Base-by-base conservation (phyloP, 116 monocot species). In the Phalaenopsis hybrid region DNA sequence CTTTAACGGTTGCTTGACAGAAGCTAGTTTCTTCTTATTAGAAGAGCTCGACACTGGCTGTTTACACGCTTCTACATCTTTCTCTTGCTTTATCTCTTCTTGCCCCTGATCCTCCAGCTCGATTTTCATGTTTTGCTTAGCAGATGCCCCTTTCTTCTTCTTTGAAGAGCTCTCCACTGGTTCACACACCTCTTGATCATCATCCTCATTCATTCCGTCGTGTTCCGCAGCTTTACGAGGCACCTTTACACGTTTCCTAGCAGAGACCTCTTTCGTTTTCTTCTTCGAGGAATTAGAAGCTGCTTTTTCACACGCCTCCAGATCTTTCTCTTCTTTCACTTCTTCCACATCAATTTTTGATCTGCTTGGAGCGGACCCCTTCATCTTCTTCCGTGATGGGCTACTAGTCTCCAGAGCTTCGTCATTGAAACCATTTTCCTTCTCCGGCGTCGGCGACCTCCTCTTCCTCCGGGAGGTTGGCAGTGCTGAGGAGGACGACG, bases 381-480 rank as follows among this genome's bases (percentile, higher is more conserved):
- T 75, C 8, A 11, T 75, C n/a, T 75, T 75, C 46, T 45, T 75
- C 75, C 75, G 46, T 5, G 75, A 44, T 18, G 75, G 13, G 20
- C 46, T 46, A 4, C 11, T 25, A 12, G 11, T 65, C 65, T 25
- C 65, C 25, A 6, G 65, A 65, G 5, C 65, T 23, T 23, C 65
- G 65, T 65, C 65, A 23, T 23, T 1, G 9, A 65, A 65, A 65
- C 25, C 65, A 65, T 65, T 23, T 12, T 65, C 65, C 65, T 55
- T 55, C 55, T 65, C 65, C n/a, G n/a, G 65, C 65, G 25, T 25
- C 65, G 65, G 65, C 23, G 25, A 65, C 25, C 6, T 2, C 23
- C 65, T 65, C 25, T 65, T 65, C 65, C 65, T 65, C n/a, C 65
- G 65, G 65, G 65, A 20, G n/a, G 65, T 65, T 21, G 65, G 65